Evolutionary conservation across 2,329 filamentous ascomycete species (phyloP).

Genomic region (Pestalotiopsis sp.): DNA sequence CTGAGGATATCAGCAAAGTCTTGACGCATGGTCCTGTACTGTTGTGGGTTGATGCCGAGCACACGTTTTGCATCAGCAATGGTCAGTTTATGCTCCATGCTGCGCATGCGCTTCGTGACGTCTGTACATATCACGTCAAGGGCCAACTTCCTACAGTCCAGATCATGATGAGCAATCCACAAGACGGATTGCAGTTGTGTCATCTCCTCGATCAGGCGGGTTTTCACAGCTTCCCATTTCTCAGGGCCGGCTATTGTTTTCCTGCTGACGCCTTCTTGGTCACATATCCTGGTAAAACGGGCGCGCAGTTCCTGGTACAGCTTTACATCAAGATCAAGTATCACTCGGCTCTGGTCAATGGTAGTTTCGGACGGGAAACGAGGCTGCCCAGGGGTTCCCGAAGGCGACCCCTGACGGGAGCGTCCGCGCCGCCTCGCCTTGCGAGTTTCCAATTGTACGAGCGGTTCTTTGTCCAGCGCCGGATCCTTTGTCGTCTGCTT

Average conservation of each 20-base stretch:
- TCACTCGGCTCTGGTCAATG: slow-evolving; percentile 75
- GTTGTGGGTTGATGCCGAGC: slow-evolving; percentile 46
- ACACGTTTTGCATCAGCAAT: slow-evolving; percentile 74
- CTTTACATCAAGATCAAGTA: slow-evolving; percentile 64
- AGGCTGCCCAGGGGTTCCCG: slow-evolving; percentile 69
- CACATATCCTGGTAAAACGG: slow-evolving; percentile 72
- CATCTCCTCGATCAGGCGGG: slow-evolving; percentile 66
- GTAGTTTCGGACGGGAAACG: slow-evolving; percentile 84
- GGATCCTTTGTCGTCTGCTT: slow-evolving; percentile 58
- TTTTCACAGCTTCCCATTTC: slow-evolving; percentile 73
- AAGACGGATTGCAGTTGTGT: slow-evolving; percentile 66
- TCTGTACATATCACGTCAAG: slow-evolving; percentile 81
- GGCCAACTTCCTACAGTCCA: slow-evolving; percentile 67
- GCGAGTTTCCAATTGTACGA: slow-evolving; percentile 62
- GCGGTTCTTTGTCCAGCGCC: slow-evolving; percentile 60
- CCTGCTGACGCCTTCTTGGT: slow-evolving; percentile 68
- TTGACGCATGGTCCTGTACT: slow-evolving; percentile 63
- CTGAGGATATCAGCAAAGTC: slow-evolving; percentile 69
- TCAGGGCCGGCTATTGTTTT: slow-evolving; percentile 77
- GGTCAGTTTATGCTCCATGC: slow-evolving; percentile 67
- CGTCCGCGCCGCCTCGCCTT: slow-evolving; percentile 71
- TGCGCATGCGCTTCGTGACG: slow-evolving; percentile 78
- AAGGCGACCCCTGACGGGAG: slow-evolving; percentile 68
- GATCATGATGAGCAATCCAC: slow-evolving; percentile 57
- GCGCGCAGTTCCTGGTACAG: slow-evolving; percentile 68